Percentiles rank a stretch among this genome's conserved stretches.
Conservation (phyloP, 148 eudicot species). For the Fagopyrum tataricum region DNA sequence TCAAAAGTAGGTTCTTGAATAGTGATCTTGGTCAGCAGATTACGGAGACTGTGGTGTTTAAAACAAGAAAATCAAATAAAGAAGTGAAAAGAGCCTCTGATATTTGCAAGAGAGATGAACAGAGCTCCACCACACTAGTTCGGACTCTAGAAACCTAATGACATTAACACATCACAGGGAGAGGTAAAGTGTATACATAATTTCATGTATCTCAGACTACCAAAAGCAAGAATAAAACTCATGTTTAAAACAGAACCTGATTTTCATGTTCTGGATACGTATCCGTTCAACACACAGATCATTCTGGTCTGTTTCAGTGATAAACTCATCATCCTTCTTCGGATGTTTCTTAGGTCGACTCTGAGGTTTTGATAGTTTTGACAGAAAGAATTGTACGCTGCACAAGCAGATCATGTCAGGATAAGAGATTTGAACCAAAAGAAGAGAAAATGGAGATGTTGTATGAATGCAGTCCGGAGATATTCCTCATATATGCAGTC, state of each 20-base stretch:
- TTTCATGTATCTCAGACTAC: neutral
- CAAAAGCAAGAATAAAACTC: neutral
- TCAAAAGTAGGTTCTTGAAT: constrained; percentile 98
- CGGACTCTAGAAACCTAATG: neutral
- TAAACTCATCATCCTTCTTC: constrained; percentile 55
- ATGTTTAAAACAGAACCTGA: constrained; percentile 23
- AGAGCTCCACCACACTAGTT: neutral
- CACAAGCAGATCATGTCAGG: constrained; percentile 14
- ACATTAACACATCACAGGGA: neutral
- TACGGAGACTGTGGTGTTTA: constrained; percentile 40
- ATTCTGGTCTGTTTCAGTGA: constrained; percentile 24
- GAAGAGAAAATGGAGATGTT: neutral
- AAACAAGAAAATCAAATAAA: neutral
- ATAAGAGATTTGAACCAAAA: neutral
- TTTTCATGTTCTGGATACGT: constrained; percentile 42
- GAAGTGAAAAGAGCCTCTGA: neutral
- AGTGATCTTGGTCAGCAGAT: constrained; percentile 62
- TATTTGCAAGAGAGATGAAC: neutral
- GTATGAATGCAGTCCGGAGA: neutral
- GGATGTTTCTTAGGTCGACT: constrained; percentile 28
- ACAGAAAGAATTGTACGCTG: constrained; percentile 47
- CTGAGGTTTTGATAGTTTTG: constrained; percentile 40
- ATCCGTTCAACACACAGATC: constrained; percentile 39
- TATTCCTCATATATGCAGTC: neutral
- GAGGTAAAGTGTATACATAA: neutral